Evolutionary conservation across 192 early-diverging fungal genomes (phyloP).

Genomic region (Coemansia biformis): DNA sequence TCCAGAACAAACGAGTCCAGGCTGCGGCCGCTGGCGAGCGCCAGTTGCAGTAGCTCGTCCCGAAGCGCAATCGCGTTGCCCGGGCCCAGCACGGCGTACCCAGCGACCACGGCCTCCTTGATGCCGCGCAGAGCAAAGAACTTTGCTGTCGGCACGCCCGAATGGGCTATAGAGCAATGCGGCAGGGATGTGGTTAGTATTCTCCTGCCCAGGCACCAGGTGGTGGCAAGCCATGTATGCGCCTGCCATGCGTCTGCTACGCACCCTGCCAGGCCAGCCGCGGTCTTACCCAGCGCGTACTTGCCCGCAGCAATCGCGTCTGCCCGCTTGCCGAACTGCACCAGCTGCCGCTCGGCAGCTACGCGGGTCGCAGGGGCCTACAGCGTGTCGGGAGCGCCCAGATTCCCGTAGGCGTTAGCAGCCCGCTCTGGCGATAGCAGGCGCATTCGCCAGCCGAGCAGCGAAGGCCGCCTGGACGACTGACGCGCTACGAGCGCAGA

Average conservation of each 20-base stretch:
- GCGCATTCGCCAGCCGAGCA: not conserved
- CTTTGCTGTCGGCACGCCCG: slow-evolving; percentile 35
- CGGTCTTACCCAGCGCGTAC: slow-evolving; percentile 37
- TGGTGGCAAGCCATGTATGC: no score
- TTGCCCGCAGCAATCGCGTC: slow-evolving; percentile 41
- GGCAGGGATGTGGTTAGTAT: no score
- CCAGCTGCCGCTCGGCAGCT: slow-evolving; percentile 32
- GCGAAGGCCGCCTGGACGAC: no score
- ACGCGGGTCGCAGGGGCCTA: slow-evolving; percentile 39
- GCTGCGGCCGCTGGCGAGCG: slow-evolving; percentile 18
- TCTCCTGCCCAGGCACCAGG: no score
- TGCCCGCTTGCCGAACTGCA: slow-evolving; percentile 40
- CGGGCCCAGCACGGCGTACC: slow-evolving; percentile 27
- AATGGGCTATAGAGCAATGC: slow-evolving; percentile 20
- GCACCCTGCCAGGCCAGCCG: no score
- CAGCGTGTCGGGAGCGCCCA: not conserved
- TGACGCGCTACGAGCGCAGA: no score
- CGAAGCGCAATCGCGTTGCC: slow-evolving; percentile 15
- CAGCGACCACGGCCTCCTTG: slow-evolving; percentile 35
- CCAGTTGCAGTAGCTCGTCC: slow-evolving; percentile 42
- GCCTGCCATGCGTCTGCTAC: no score
- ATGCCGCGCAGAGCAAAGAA: slow-evolving; percentile 49
- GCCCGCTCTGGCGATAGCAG: not conserved
- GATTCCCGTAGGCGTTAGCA: not conserved
- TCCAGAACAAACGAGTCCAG: slow-evolving; percentile 42